These are phyloP conservation scores for Calvatia gigantea DNA, from an alignment of 768 basidiomycete genomes.

Conservation along the genomic window DNA sequence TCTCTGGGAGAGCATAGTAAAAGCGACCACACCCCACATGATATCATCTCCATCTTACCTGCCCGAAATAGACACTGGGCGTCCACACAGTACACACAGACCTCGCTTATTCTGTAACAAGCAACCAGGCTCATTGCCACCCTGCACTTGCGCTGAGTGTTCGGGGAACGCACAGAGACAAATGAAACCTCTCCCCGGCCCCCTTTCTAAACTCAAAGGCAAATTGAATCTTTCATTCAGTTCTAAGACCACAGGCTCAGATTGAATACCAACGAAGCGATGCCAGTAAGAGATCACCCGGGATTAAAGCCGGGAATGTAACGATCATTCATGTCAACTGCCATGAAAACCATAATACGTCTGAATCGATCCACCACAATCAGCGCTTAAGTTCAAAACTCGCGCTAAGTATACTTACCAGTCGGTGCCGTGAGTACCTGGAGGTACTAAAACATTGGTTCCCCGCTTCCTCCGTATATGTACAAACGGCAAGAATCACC, in stretches of 20 bases:
- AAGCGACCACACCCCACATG: background rate
- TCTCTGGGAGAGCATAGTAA: background rate
- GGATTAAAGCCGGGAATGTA: too few relatives aligned
- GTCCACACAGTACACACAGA: too few relatives aligned
- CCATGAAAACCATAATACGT: background rate
- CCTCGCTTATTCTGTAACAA: background rate
- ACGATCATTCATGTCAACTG: too few relatives aligned
- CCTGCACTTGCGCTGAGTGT: background rate
- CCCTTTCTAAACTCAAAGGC: background rate
- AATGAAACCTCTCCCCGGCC: background rate
- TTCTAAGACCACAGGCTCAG: too few relatives aligned
- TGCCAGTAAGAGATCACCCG: too few relatives aligned
- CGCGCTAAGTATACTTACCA: background rate
- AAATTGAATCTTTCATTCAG: background rate
- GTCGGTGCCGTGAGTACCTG: too few relatives aligned
- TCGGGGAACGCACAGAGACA: background rate
- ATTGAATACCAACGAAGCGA: too few relatives aligned
- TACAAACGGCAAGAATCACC: too few relatives aligned
- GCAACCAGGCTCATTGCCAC: too few relatives aligned
- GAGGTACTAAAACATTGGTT: too few relatives aligned
- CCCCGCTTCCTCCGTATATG: too few relatives aligned
- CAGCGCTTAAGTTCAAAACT: background rate
- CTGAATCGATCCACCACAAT: background rate
- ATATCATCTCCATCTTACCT: background rate
- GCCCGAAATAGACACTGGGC: background rate